Evolutionary conservation across 2,329 filamentous ascomycete genomes (phyloP).

Genomic region (Stagonosporopsis chrysanthemi): DNA sequence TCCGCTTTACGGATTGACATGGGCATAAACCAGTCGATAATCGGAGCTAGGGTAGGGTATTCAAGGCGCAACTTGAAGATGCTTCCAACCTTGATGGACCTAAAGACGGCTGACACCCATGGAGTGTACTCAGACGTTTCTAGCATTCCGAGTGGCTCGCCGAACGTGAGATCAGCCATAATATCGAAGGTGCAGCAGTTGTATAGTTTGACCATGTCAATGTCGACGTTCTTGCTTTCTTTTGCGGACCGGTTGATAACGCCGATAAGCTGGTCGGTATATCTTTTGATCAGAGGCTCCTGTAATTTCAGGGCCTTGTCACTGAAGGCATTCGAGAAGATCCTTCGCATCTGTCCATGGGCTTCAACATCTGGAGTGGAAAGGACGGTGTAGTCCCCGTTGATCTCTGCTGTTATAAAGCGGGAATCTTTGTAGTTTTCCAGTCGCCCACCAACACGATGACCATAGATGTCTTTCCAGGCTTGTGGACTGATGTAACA

Average conservation of each 20-base stretch:
- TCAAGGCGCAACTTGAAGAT: neutral
- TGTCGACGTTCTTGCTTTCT: neutral
- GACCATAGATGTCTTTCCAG: slow-evolving; percentile 16
- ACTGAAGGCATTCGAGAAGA: neutral
- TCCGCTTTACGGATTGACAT: too few species aligned
- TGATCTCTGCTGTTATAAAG: neutral
- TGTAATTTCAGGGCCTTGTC: neutral
- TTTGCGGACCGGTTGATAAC: neutral
- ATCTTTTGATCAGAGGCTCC: neutral
- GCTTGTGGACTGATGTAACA: slow-evolving; percentile 11
- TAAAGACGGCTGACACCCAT: slow-evolving; percentile 41
- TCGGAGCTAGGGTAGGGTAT: neutral
- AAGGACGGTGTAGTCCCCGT: neutral
- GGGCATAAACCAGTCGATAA: neutral
- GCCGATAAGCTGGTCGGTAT: neutral
- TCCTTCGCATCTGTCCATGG: neutral
- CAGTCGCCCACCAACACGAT: too few species aligned
- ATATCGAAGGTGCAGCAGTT: slow-evolving; percentile 31
- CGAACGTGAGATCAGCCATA: slow-evolving; percentile 47
- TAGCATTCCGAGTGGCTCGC: slow-evolving; percentile 43
- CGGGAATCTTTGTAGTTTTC: neutral
- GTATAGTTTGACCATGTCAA: slow-evolving; percentile 44
- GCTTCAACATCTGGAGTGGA: neutral
- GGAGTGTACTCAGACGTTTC: slow-evolving; percentile 36
- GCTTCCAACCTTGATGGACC: neutral